Evolutionary conservation across 495 filamentous ascomycete genomes (phyloP).

Genomic region (Penicillium bialowiezense): DNA sequence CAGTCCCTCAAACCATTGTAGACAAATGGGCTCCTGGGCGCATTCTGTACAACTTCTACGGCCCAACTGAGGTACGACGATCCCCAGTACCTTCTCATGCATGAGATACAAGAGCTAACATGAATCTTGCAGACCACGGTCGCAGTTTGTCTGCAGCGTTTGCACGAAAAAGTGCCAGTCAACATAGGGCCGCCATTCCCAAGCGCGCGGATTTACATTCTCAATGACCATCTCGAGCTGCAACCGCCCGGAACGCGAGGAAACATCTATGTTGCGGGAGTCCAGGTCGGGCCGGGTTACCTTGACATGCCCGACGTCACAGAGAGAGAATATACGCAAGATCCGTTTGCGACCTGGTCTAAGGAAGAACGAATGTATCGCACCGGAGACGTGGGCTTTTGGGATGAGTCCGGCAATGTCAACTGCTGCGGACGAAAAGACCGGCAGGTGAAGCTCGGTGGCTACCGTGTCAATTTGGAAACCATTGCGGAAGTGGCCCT

Average conservation of each 20-base stretch:
- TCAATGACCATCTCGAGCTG: conserved; percentile 13
- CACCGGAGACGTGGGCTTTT: conserved; percentile 27
- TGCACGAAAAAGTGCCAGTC: conserved; percentile 14
- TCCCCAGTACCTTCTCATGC: no score
- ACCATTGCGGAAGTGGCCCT: conserved; percentile 13
- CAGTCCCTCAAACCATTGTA: conserved; percentile 20
- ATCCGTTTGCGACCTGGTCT: conserved; percentile 11
- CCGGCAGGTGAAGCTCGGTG: conserved; percentile 27
- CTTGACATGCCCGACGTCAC: conserved; percentile 8
- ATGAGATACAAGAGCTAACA: not conserved
- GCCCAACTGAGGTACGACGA: conserved; percentile 20
- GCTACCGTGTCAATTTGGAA: conserved; percentile 26
- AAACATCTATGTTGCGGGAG: conserved; percentile 26
- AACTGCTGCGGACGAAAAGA: conserved; percentile 22
- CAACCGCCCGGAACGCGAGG: conserved; percentile 18
- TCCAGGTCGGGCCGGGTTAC: conserved; percentile 23
- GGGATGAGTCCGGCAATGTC: conserved; percentile 18
- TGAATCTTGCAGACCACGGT: conserved; percentile 11
- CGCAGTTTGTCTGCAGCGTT: conserved; percentile 1
- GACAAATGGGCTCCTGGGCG: conserved; percentile 22
- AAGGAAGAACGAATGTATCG: conserved; percentile 22
- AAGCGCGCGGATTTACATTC: conserved; percentile 19
- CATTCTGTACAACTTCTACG: conserved; percentile 28
- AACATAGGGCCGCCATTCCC: conserved; percentile 23
- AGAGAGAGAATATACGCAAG: conserved; percentile 1